Base-by-base conservation (phyloP, 2,329 filamentous ascomycete species). In the Clonostachys chloroleuca region DNA sequence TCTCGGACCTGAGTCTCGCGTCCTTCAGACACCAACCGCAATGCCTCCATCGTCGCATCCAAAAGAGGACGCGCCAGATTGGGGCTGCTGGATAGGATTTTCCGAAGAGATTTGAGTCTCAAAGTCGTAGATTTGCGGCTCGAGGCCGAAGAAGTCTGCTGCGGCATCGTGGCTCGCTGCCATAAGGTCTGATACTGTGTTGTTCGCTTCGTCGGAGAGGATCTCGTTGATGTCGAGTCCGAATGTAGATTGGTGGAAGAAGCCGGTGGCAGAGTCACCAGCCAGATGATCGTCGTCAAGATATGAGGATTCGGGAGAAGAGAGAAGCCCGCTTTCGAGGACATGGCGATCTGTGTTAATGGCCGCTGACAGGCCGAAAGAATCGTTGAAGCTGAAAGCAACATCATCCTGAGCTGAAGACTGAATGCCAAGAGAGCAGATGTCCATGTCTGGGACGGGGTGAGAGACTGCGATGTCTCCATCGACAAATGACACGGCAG, bases 401-500 rank as follows among this genome's bases (percentile, higher is more conserved):
- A 72, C 66, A 82, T 75, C 65, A 76, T 77, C 65, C 73, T 77
- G 64, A 81, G 74, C 62, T 79, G 77, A 68, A 70, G 56, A 61
- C 62, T 63, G 62, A 59, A 52, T 30, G 24, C 24, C 24, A 30
- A 30, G 8, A 30, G 24, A 30, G 24, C 24, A 30, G 24, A 30
- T 30, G 52, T 60, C 54, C 48, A 62, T 59, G 66, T 70, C 64
- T 60, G 72, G 55, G 67, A 72, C 58, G 61, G 63, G 63, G 55
- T 61, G 63, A 68, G 73, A 59, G 67, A 66, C 65, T 64, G 67
- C 61, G 72, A 68, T 68, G 72, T 74, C 71, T 79, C 80, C 77
- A 74, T 81, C 87, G 88, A 92, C 86, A 83, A 92, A 92, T 86
- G 94, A 97, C 94, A 99, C 94, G 87, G 94, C 94, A 95, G 94